phyloP scores from a whole-genome alignment of 768 basidiomycete genomes.

The Neoboletus subvelutipes region DNA sequence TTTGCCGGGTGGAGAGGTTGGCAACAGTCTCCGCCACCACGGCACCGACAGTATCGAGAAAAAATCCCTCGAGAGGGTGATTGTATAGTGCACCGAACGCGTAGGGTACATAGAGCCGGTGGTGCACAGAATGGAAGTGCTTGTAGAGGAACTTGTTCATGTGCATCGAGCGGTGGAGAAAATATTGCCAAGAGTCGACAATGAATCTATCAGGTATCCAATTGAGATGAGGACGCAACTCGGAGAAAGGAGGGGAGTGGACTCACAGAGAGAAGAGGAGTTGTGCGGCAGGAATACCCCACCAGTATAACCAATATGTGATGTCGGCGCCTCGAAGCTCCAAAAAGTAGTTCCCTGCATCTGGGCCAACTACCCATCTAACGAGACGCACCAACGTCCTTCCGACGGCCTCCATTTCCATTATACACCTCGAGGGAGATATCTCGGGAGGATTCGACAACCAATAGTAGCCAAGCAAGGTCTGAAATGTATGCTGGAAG shows the following conservation, averaged over 20 bases:
- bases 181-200: conserved; percentile 98
- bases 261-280: conserved; percentile 82
- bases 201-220: conserved; percentile 60
- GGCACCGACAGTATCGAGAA: conserved; percentile 84
- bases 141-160: conserved; percentile 87
- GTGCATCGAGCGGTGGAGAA: conserved; percentile 91
- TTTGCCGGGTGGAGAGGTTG: conserved; percentile 76
- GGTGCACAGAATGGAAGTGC: conserved; percentile 91
- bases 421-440: conserved; percentile 39
- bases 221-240: background rate
- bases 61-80: conserved; percentile 91
- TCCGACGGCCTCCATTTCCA: conserved; percentile 42
- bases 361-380: conserved; percentile 41
- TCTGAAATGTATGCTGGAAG: conserved; percentile 86
- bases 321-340: conserved; percentile 39
- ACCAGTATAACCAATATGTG: conserved; percentile 85
- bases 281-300: conserved; percentile 77
- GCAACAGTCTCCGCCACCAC: conserved; percentile 69
- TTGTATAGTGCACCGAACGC: conserved; percentile 97
- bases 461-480: conserved; percentile 67
- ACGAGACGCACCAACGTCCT: conserved; percentile 41
- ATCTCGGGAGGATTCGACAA: conserved; percentile 45
- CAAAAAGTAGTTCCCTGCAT: conserved; percentile 38
- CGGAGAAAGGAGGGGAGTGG: background rate
- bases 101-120: conserved; percentile 94